Evolutionary conservation across 495 filamentous ascomycete genomes (phyloP).

Genomic region (Penicillium arizonense): DNA sequence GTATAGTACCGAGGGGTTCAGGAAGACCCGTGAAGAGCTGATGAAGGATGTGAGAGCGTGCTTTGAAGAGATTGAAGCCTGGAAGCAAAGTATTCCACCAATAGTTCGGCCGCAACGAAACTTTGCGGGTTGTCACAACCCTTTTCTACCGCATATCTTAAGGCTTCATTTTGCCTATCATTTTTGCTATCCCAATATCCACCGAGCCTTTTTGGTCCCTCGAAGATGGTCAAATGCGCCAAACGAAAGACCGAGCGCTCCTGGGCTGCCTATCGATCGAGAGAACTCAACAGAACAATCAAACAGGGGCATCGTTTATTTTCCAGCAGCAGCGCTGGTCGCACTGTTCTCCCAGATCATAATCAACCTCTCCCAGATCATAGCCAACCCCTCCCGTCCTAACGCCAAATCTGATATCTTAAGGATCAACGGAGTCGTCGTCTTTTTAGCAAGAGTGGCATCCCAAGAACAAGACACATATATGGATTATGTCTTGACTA

Average conservation of each 20-base stretch:
- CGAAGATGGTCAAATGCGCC: neutral
- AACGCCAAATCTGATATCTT: constrained; percentile 5
- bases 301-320: constrained; percentile 20
- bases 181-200: constrained; percentile 18
- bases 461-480: constrained; percentile 20
- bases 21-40: constrained; percentile 1
- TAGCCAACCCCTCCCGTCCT: constrained; percentile 3
- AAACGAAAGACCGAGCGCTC: neutral
- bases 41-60: constrained; percentile 8
- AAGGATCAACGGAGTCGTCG: neutral
- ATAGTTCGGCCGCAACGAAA: neutral
- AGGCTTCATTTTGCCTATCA: constrained; percentile 16
- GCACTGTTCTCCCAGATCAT: too few relatives aligned
- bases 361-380: constrained; percentile 5
- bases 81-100: constrained; percentile 8
- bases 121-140: neutral
- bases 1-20: constrained; percentile 1
- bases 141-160: constrained; percentile 11
- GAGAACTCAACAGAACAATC: neutral
- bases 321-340: constrained; percentile 13
- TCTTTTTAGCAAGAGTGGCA: constrained; percentile 8
- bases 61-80: constrained; percentile 10
- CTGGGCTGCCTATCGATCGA: neutral
- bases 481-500: constrained; percentile 16
- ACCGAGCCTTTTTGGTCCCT: constrained; percentile 3